Evolutionary conservation across 345 rosid species (phyloP).

Genomic region (Eutrema japonicum): DNA sequence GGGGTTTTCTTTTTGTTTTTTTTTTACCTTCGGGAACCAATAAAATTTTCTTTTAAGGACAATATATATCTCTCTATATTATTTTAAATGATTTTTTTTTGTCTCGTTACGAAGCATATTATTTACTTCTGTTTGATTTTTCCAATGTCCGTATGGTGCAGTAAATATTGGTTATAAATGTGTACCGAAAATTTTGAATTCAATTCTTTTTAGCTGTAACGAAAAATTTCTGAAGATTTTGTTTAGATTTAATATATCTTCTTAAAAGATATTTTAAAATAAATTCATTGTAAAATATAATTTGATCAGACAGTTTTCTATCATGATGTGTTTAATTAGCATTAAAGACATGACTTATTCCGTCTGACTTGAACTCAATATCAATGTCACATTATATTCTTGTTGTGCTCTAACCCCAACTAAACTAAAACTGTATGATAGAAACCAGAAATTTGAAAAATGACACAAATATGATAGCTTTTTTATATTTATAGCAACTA

Average conservation of each 20-base stretch:
- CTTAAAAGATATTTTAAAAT: too few relatives aligned
- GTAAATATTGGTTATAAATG: not conserved
- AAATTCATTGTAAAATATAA: too few relatives aligned
- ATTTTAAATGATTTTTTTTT: not conserved
- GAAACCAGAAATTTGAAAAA: too few relatives aligned
- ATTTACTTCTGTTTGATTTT: not conserved
- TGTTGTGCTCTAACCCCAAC: too few relatives aligned
- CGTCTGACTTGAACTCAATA: not conserved
- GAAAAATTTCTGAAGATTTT: not conserved
- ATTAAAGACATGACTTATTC: not conserved
- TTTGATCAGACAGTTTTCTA: too few relatives aligned
- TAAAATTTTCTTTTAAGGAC: conserved; percentile 23
- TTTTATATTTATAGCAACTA: too few relatives aligned
- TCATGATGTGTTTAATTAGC: too few relatives aligned
- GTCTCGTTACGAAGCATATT: not conserved
- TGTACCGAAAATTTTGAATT: not conserved
- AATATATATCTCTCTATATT: not conserved
- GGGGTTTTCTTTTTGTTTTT: not conserved
- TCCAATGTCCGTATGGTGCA: not conserved
- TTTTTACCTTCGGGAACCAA: conserved; percentile 1
- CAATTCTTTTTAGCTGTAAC: not conserved
- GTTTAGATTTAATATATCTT: too few relatives aligned
- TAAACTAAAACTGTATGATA: too few relatives aligned
- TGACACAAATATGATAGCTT: too few relatives aligned
- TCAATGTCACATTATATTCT: not conserved